Percentiles rank a stretch among this genome's conserved stretches.
phyloP scores from a whole-genome alignment of 768 basidiomycete genomes.

The Gautieria morchelliformis region DNA sequence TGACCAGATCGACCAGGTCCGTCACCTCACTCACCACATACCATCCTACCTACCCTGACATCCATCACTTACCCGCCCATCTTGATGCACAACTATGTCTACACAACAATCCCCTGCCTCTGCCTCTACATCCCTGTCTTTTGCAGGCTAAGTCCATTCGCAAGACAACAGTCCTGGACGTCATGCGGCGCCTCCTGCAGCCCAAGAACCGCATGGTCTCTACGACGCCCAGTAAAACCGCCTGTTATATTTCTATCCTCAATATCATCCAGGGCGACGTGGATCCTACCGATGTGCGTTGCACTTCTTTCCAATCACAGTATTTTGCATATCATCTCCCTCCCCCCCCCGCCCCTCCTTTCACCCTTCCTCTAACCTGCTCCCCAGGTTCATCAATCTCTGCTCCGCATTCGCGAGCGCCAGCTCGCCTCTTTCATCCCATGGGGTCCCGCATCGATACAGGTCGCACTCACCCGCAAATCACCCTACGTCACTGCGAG shows the following conservation, averaged over 20 bases:
- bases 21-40: conserved; percentile 9
- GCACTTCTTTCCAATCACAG: background rate
- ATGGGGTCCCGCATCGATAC: conserved; percentile 98
- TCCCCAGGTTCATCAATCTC: conserved; percentile 86
- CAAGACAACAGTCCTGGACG: conserved; percentile 93
- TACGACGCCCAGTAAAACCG: conserved; percentile 81
- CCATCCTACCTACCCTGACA: background rate
- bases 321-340: background rate
- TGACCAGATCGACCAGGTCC: conserved; percentile 91
- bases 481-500: conserved; percentile 83
- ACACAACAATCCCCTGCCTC: background rate
- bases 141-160: conserved; percentile 85
- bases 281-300: conserved; percentile 86
- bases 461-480: conserved; percentile 87
- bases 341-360: background rate
- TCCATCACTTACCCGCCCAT: too few species aligned
- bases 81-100: too few species aligned
- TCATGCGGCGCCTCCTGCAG: conserved; percentile 94
- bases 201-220: conserved; percentile 99
- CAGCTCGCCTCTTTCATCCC: conserved; percentile 97
- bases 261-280: conserved; percentile 99
- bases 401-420: conserved; percentile 92
- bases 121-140: background rate
- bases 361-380: background rate
- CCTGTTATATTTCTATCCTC: conserved; percentile 94